Conservation (phyloP, 1,284 basidiomycete genomes). For the Cutaneotrichosporon sp. region DNA sequence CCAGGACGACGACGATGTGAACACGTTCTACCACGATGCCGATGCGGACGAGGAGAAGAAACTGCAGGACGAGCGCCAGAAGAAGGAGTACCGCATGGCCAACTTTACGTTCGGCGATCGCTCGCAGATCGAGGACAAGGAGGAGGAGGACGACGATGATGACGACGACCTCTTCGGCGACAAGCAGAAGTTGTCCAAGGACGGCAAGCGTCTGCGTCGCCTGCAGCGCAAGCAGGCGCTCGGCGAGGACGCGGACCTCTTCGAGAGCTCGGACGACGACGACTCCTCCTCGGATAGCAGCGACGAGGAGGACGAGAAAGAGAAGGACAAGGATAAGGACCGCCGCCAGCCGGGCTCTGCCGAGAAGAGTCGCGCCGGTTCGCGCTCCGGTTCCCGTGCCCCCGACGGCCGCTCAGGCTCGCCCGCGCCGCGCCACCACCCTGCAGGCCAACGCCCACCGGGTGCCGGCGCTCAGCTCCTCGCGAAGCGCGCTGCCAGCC, state of each 20-base stretch:
- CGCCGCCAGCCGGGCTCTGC: conserved; percentile 23
- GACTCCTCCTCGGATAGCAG: conserved; percentile 22
- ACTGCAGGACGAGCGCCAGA: conserved; percentile 43
- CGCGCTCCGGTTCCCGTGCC: conserved; percentile 15
- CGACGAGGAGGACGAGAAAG: conserved; percentile 30
- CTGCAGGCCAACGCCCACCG: conserved; percentile 31
- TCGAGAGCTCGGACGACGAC: conserved; percentile 19
- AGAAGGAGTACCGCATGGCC: conserved; percentile 45
- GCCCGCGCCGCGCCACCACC: conserved; percentile 22
- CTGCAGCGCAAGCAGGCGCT: conserved; percentile 40
- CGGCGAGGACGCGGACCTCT: conserved; percentile 23
- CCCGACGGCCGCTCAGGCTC: conserved; percentile 34
- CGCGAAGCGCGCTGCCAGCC: conserved; percentile 45
- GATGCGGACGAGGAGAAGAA: conserved; percentile 48
- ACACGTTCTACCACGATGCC: conserved; percentile 46
- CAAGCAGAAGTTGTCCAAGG: conserved; percentile 31
- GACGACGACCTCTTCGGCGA: conserved; percentile 39
- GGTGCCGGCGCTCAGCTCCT: conserved; percentile 41
- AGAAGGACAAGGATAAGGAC: conserved; percentile 34
- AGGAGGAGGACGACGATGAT: conserved; percentile 34
- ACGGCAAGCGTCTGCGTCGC: conserved; percentile 40
- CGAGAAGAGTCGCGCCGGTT: conserved; percentile 23
- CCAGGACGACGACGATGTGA: conserved; percentile 50
- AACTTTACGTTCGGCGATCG: conserved; percentile 48
- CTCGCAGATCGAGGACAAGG: conserved; percentile 41